phyloP scores from a whole-genome alignment of 164 flowering plant species.

The Tetrastigma voinierianum region DNA sequence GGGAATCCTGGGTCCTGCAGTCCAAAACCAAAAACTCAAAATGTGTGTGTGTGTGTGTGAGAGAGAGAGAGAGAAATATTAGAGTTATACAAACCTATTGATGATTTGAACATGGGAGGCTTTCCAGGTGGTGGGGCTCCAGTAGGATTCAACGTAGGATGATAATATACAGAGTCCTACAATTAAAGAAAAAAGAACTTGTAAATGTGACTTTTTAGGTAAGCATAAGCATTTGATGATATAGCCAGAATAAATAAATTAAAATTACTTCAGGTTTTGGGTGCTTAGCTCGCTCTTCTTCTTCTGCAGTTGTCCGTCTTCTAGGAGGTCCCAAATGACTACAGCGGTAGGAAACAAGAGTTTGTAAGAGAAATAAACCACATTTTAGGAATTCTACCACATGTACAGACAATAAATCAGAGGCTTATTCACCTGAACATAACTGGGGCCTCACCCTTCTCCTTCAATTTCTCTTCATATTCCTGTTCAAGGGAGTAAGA shows the following conservation, averaged over 20 bases:
- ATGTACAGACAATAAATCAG: not conserved
- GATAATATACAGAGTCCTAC: slow-evolving; percentile 99
- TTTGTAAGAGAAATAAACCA: slow-evolving; percentile 5
- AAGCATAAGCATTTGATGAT: not conserved
- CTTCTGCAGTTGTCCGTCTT: slow-evolving; percentile 75
- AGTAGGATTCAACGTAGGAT: slow-evolving; percentile 89
- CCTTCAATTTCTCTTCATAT: slow-evolving; percentile 82
- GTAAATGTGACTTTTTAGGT: slow-evolving; percentile 1
- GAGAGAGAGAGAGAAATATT: not conserved
- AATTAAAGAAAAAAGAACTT: slow-evolving; percentile 10
- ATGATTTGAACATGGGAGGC: slow-evolving; percentile 95
- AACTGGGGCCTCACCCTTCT: slow-evolving; percentile 96
- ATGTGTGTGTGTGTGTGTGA: not conserved
- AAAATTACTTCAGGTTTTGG: slow-evolving; percentile 82
- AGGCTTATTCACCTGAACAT: slow-evolving; percentile 79
- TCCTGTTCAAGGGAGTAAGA: slow-evolving; percentile 46
- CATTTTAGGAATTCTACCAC: not conserved
- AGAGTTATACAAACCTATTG: slow-evolving; percentile 59
- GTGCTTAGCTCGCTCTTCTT: slow-evolving; percentile 85
- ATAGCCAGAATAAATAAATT: slow-evolving; percentile 4
- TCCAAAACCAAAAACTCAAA: not conserved
- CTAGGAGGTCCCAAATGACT: slow-evolving; percentile 95
- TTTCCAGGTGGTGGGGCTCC: slow-evolving; percentile 99
- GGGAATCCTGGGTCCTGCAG: slow-evolving; percentile 83
- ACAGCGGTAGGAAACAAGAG: slow-evolving; percentile 29